Conservation (phyloP, 176 grass and related monocot genomes). For the Tillandsia fasciculata region DNA sequence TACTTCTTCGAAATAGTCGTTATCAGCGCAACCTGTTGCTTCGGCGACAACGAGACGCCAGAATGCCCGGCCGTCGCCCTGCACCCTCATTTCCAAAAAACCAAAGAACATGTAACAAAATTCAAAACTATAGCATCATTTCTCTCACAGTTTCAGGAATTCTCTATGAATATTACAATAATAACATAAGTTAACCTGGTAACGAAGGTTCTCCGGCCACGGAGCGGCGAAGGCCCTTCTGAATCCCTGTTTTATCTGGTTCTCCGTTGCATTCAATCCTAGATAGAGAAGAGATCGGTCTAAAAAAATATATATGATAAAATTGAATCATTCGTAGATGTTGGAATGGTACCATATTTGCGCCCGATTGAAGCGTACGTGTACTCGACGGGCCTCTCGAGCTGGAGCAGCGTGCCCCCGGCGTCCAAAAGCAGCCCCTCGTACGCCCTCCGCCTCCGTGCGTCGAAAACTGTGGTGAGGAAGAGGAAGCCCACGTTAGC, state of each 20-base stretch:
- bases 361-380: constrained; percentile 61
- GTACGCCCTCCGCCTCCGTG: constrained; percentile 23
- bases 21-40: constrained; percentile 49
- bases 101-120: not conserved
- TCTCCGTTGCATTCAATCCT: constrained; percentile 39
- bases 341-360: constrained; percentile 53
- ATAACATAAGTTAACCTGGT: constrained; percentile 38
- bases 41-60: constrained; percentile 75
- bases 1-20: constrained; percentile 79
- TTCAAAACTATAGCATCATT: too few species aligned
- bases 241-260: constrained; percentile 72
- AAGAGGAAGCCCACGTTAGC: not conserved
- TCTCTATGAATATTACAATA: not conserved
- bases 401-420: constrained; percentile 73
- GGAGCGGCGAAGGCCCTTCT: constrained; percentile 59
- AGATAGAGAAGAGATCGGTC: not conserved
- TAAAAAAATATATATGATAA: not conserved
- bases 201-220: constrained; percentile 84
- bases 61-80: constrained; percentile 77
- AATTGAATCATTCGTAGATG: not conserved
- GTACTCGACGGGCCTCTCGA: constrained; percentile 49
- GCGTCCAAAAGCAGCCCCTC: constrained; percentile 66
- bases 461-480: constrained; percentile 10
- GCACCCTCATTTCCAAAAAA: constrained; percentile 14
- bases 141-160: not conserved